Conservation (phyloP, 202 grass and related monocot genomes). For the Zoysia matrella region DNA sequence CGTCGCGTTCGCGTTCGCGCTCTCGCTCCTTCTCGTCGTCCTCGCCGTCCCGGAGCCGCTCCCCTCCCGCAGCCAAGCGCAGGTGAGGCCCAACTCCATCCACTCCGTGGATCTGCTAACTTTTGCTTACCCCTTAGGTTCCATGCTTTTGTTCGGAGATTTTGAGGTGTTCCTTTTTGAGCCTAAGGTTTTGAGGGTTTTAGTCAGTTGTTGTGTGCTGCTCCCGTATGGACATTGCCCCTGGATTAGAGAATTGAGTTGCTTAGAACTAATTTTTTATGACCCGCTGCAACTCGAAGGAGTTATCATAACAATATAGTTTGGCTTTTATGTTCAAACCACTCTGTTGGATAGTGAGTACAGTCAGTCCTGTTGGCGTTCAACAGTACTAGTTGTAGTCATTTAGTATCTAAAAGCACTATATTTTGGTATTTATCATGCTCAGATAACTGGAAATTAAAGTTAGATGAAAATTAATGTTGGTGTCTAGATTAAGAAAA, state of each 20-base stretch:
- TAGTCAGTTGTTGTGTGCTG: background rate
- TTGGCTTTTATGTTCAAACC: background rate
- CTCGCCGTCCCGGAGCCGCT: constrained; percentile 78
- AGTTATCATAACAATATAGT: background rate
- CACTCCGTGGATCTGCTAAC: background rate
- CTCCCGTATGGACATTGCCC: background rate
- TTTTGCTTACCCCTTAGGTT: background rate
- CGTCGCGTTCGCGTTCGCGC: constrained; percentile 73
- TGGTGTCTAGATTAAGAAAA: background rate
- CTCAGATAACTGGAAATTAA: background rate
- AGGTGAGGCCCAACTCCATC: constrained; percentile 38
- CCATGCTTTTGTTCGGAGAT: background rate
- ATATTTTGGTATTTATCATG: background rate
- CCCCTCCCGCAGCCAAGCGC: constrained; percentile 65
- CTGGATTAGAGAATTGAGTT: no score
- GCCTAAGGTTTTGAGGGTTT: background rate
- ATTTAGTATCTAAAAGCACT: background rate
- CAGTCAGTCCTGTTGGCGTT: background rate
- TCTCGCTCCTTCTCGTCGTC: constrained; percentile 74
- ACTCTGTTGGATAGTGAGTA: background rate
- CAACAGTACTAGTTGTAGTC: background rate
- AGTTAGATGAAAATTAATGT: background rate
- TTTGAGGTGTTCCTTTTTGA: no score
- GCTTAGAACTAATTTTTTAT: background rate
- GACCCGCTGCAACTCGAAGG: background rate